These are phyloP conservation scores for Rhodosporidiobolus odoratus DNA, from an alignment of 768 basidiomycete species.

Conservation along the genomic window DNA sequence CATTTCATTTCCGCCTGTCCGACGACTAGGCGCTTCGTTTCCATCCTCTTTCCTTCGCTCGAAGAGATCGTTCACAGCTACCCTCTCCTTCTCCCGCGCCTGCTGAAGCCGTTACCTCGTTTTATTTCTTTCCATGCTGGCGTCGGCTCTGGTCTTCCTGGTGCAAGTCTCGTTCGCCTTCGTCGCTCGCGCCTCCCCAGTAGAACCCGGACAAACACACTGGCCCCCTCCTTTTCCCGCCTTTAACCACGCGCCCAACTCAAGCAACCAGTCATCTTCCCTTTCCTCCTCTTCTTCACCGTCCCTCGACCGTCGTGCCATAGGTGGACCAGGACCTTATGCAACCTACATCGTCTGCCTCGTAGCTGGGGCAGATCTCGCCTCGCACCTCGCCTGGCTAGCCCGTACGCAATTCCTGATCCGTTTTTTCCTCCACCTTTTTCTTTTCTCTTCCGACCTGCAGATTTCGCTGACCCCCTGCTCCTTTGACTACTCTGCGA, in stretches of 20 bases:
- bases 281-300: background rate
- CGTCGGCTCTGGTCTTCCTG: conserved; percentile 18
- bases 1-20: too few relatives aligned
- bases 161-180: conserved; percentile 17
- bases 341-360: conserved; percentile 14
- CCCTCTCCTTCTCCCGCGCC: too few relatives aligned
- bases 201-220: conserved; percentile 12
- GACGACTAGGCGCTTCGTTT: too few relatives aligned
- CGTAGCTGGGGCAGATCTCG: conserved; percentile 8
- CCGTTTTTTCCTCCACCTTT: too few relatives aligned
- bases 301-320: conserved; percentile 21
- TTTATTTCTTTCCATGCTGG: conserved; percentile 13
- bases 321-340: conserved; percentile 18
- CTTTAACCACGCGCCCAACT: background rate
- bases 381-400: conserved; percentile 18
- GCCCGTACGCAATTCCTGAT: conserved; percentile 14
- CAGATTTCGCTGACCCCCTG: background rate
- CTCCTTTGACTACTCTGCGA: background rate
- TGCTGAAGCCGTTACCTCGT: too few relatives aligned
- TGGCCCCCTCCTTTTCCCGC: conserved; percentile 5
- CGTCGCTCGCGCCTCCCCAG: conserved; percentile 21
- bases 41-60: too few relatives aligned
- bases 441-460: background rate
- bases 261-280: background rate
- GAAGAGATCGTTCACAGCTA: too few relatives aligned